Evolutionary conservation across 2,329 filamentous ascomycete genomes (phyloP), one percentile per base, ranked within the genome.

Genomic region (Macrophomina pseudophaseolina): DNA sequence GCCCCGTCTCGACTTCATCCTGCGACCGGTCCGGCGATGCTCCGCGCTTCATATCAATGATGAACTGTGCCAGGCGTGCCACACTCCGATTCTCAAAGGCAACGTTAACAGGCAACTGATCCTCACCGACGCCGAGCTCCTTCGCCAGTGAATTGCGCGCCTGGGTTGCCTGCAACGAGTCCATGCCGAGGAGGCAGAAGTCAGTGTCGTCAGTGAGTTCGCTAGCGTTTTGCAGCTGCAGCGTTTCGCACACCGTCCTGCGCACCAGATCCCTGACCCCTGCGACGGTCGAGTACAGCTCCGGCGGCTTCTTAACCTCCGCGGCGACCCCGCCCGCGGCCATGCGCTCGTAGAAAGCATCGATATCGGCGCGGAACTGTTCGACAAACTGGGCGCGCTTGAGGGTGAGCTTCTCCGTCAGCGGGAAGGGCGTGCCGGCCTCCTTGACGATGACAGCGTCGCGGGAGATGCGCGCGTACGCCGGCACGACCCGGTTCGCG

Each of bases 111-210:
- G 80, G 80, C 0, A 88, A 72, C 5, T 74, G 73, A 4, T 78
- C 73, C 0, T 80, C 80, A 0, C 80, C 77, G 2, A 85, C 69
- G n/a, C 85, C 79, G 1, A 88, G 70, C 0, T 80, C 76, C 5
- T 80, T 80, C 48, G 84, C 73, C n/a, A 89, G 82, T 0, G 76
- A 75, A 82, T 78, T 80, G 68, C 87, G 82, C 67, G 87, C 82
- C 64, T 83, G 82, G 28, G 87, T 86, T 0, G 86, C 84, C 68
- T 87, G 84, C 33, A 90, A 74, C 49, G 83, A 86, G 72, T 90
- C 88, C 2, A 89, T 78, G 0, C 87, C 87, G 0, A 82, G 75
- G 0, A 80, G 75, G 71, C 89, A 90, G 71, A 90, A 86, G 71
- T 90, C 87, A 0, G 82, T 80, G 18, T 83, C 81, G 67, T n/a